phyloP scores from a whole-genome alignment of 768 basidiomycete species.

The Paxillus involutus region DNA sequence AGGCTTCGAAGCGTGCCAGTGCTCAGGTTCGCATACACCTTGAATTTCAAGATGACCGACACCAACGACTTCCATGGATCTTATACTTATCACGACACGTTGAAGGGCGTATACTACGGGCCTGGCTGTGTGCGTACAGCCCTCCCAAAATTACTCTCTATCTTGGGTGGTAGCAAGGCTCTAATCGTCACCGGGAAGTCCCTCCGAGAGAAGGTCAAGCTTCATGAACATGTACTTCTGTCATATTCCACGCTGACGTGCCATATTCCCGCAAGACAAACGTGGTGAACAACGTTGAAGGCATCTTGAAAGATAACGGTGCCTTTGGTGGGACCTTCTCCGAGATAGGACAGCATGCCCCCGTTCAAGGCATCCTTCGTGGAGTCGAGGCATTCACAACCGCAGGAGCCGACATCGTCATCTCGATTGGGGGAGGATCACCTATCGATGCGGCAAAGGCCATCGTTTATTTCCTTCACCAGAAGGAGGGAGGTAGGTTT shows the following conservation, averaged over 20 bases:
- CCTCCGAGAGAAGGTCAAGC: constrained; percentile 55
- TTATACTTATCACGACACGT: constrained; percentile 66
- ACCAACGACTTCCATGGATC: constrained; percentile 40
- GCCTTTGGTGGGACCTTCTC: constrained; percentile 71
- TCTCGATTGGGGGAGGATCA: constrained; percentile 79
- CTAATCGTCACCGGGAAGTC: constrained; percentile 73
- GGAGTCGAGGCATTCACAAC: constrained; percentile 57
- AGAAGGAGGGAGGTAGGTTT: constrained; percentile 53
- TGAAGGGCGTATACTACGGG: constrained; percentile 72
- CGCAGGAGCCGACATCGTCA: constrained; percentile 62
- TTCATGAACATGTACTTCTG: background rate
- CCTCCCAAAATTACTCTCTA: constrained; percentile 58
- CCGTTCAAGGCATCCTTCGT: constrained; percentile 61
- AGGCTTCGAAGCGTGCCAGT: background rate
- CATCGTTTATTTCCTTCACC: constrained; percentile 61
- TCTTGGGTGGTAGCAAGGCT: constrained; percentile 59
- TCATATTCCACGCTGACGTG: constrained; percentile 9
- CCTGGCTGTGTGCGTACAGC: constrained; percentile 64
- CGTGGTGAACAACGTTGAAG: constrained; percentile 23
- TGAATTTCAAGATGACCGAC: constrained; percentile 8
- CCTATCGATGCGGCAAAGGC: constrained; percentile 79
- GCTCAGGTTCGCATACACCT: no score
- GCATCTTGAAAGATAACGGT: constrained; percentile 52
- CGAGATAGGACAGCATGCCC: constrained; percentile 73
- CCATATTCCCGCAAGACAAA: constrained; percentile 19